A percentile compares a stretch with the other conserved stretches of the same genome.
phyloP scores from a whole-genome alignment of 306 rosid species.

The Quercus gilva region DNA sequence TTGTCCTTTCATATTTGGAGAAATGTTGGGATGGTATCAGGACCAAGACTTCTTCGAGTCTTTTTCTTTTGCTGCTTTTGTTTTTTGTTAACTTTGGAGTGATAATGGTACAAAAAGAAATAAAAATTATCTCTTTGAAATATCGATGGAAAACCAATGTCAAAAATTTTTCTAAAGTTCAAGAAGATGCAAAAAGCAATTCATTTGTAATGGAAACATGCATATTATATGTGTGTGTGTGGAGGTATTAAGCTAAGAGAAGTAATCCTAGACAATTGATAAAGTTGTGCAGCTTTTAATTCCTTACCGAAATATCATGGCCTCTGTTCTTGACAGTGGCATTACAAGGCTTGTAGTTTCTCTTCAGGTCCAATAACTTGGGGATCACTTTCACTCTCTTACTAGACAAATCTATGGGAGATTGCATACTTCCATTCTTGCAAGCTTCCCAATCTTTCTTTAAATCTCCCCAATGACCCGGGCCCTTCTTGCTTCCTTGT shows the following conservation, averaged over 20 bases:
- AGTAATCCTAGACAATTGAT: background rate
- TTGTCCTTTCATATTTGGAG: no score
- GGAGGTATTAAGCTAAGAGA: background rate
- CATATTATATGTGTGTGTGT: no score
- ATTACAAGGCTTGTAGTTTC: constrained; percentile 36
- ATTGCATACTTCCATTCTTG: constrained; percentile 55
- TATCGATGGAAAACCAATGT: no score
- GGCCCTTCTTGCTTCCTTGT: constrained; percentile 48
- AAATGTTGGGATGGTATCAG: no score
- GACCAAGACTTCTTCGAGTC: no score
- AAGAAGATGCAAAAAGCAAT: background rate
- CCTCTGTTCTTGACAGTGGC: constrained; percentile 64
- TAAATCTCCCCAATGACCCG: constrained; percentile 53
- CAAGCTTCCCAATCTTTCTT: constrained; percentile 61
- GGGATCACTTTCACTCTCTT: constrained; percentile 36
- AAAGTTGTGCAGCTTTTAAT: background rate
- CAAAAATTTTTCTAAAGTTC: no score
- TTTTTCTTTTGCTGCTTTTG: no score
- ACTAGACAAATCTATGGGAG: constrained; percentile 62
- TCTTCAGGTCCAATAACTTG: constrained; percentile 32
- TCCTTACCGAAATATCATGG: constrained; percentile 60
- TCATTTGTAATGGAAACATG: no score
- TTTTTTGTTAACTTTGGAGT: no score
- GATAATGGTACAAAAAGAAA: no score
- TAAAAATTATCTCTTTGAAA: no score